Base-by-base conservation (phyloP, 2,329 filamentous ascomycete genomes). In the Colletotrichum nymphaeae region DNA sequence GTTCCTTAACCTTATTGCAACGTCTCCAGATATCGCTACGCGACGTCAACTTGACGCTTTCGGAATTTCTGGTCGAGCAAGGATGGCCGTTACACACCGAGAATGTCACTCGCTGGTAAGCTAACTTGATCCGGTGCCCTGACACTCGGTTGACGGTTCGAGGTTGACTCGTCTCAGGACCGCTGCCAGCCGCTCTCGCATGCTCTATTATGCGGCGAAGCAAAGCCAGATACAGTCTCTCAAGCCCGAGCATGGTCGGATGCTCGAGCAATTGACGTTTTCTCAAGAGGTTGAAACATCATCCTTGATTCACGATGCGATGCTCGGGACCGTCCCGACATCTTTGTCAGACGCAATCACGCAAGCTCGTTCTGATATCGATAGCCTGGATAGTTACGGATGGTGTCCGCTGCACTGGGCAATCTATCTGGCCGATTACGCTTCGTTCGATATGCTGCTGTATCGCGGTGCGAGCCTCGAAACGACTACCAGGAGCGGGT, bases 371-470 rank as follows among this genome's bases (percentile, higher is more conserved):
- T 53, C 55, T 22, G 63, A 67, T 9, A 67, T 67, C n/a, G 53
- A 69, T 55, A 32, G 53, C 30, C 24, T 55, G 24, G 55, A 67
- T 32, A 37, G 56, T 22, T 46, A 56, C 52, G 63, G 68, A 2
- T 70, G 68, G 68, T 53, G 32, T 55, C 63, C 55, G 5, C 24
- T 70, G 7, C 62, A 70, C 12, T 67, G 68, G 53, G 42, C 63
- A 19, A 69, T 58, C 52, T 65, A 26, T 37, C 53, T 65, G 12
- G 53, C 37, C 22, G 67, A 69, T 42, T 37, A 58, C 28, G 32
- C n/a, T 35, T 65, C 53, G 9, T 32, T 58, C 28, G 16, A 66
- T 22, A 16, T 58, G 35, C 53, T 65, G n/a, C 26, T 55, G 12
- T 30, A 63, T 35, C 59, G 35, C 42, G 59, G 59, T 16, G 46